Evolutionary conservation across 78 protist species (phyloP).

Genomic region (Polysphondylium violaceum): DNA sequence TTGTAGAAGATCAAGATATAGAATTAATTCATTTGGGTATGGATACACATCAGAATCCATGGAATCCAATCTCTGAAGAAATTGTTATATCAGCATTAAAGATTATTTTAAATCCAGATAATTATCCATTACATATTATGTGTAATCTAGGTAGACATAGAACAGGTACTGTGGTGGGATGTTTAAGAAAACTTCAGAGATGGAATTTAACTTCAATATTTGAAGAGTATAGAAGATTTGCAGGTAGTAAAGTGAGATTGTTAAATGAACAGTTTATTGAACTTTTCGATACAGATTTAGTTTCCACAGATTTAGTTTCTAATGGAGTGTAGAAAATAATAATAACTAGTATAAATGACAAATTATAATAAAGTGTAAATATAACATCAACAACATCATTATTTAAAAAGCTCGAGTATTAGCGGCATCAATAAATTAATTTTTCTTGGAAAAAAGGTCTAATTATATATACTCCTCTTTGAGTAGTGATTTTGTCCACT

Average conservation of each 20-base stretch:
- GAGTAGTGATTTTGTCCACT: too few species aligned
- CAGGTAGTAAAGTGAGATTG: conserved; percentile 87
- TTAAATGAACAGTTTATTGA: conserved; percentile 98
- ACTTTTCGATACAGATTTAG: conserved; percentile 96
- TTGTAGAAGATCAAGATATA: conserved; percentile 90
- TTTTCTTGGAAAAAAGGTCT: too few species aligned
- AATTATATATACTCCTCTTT: too few species aligned
- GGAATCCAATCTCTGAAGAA: conserved; percentile 91
- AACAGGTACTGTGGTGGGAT: conserved; percentile 95
- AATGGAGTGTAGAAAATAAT: too few species aligned
- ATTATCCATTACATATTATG: conserved; percentile 94
- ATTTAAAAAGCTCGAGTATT: background rate
- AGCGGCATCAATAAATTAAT: background rate
- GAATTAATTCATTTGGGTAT: conserved; percentile 84
- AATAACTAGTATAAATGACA: too few species aligned
- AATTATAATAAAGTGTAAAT: background rate
- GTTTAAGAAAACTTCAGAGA: conserved; percentile 95
- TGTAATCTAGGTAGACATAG: conserved; percentile 94
- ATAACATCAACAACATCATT: background rate
- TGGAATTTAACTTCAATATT: conserved; percentile 95
- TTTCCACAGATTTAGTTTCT: too few species aligned
- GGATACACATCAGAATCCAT: conserved; percentile 74
- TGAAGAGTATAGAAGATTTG: conserved; percentile 94
- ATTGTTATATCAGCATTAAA: conserved; percentile 88
- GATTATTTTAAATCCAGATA: conserved; percentile 82